Base-by-base conservation (phyloP, 1,139 yeast species). In the Lodderomyces pseudojiufengensis region DNA sequence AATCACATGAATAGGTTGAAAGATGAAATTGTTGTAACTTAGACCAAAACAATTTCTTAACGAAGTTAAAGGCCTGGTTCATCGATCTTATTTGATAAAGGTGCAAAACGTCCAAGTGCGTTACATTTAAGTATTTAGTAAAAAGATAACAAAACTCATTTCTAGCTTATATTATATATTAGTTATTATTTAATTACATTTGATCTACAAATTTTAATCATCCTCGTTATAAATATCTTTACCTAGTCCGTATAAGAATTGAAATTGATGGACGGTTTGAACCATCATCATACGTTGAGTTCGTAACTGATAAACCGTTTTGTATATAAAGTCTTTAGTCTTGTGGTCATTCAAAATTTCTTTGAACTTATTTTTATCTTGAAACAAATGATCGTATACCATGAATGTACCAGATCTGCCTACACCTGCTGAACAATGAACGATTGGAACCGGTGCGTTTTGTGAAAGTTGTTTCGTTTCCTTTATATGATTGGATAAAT, bases 341-440 rank as follows among this genome's bases (percentile, higher is more conserved):
- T 23, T 24, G 15, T 20, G 11, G 5, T 13, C 20, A 8, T 37
- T 29, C 3, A 37, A 20, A 15, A 41, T 21, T 2, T 29, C 18
- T 27, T 24, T 31, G 27, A 39, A 40, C 20, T 26, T n/a, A n/a
- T 31, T 28, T n/a, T 25, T 22, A 33, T 40, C 33, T 22, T 33
- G 34, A 40, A 39, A 44, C 29, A 78, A 57, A 46, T 78, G 75
- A 51, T 84, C 90, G 34, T 81, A 54, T 2, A 85, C 79, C 15
- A 85, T 76, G 49, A 78, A 84, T 0, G 94, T 84, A 1, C 95
- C 95, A 0, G 94, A 78, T 40, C 95, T 63, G 4, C 95, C 95
- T 14, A 85, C 88, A 0, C 95, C 95, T 0, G 95, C 95, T 2
- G 92, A 82, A 49, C 95, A 84, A 52, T 84, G 95, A 2, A 83